Evolutionary conservation across 129 eudicot species (phyloP).

Genomic region (Silybum marianum): DNA sequence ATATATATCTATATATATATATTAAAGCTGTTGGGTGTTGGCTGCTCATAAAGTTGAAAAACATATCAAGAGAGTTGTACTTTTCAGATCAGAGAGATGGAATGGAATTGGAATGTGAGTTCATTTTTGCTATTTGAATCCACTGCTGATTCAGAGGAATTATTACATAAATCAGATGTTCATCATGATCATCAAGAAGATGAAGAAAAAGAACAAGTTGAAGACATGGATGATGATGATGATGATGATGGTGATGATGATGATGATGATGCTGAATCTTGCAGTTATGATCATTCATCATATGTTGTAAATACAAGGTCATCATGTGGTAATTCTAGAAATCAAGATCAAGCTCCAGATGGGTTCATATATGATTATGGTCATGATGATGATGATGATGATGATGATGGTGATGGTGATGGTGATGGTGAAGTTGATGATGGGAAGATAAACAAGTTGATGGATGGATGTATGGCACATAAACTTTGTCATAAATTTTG

Average conservation of each 20-base stretch:
- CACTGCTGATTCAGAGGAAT: conserved; percentile 43
- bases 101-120: conserved; percentile 30
- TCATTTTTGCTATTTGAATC: conserved; percentile 34
- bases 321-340: conserved; percentile 6
- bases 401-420: background rate
- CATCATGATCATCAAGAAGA: background rate
- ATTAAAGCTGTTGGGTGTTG: conserved; percentile 10
- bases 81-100: conserved; percentile 22
- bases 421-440: conserved; percentile 11
- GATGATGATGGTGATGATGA: conserved; percentile 1
- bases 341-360: conserved; percentile 9
- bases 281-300: conserved; percentile 41
- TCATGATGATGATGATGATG: conserved; percentile 14
- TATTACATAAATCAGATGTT: background rate
- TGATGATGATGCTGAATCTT: conserved; percentile 40
- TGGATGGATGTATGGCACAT: conserved; percentile 20
- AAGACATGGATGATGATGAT: conserved; percentile 21
- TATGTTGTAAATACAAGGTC: conserved; percentile 6
- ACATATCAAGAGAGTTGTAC: background rate
- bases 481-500: conserved; percentile 5
- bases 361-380: background rate
- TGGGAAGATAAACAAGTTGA: conserved; percentile 16
- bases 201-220: conserved; percentile 11
- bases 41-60: background rate
- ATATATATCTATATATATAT: background rate